phyloP scores from a whole-genome alignment of 805 yeast species.

The Kuraishia piskuri region DNA sequence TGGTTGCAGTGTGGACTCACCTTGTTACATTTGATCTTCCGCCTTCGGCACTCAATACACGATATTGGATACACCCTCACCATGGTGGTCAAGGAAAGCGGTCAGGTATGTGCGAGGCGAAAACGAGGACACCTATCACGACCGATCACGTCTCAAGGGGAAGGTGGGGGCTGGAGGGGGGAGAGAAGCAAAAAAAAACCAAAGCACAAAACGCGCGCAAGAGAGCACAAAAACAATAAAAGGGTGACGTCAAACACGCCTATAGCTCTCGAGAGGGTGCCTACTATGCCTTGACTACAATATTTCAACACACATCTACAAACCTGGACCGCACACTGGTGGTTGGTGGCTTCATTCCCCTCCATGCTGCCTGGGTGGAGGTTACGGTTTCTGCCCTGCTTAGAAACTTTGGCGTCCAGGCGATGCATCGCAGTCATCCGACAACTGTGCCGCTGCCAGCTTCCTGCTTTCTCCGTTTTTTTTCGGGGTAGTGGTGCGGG shows the following conservation, averaged over 20 bases:
- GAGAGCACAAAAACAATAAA: too few relatives aligned
- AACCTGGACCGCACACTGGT: not conserved
- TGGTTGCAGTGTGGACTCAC: conserved; percentile 5
- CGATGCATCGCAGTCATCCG: not conserved
- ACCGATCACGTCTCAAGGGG: not conserved
- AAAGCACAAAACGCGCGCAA: not conserved
- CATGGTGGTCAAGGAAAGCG: not conserved
- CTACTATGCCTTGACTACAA: too few relatives aligned
- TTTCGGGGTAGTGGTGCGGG: not conserved
- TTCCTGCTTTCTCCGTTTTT: not conserved
- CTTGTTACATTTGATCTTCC: conserved; percentile 11
- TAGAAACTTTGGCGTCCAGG: not conserved
- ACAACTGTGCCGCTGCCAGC: not conserved
- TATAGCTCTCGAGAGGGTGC: too few relatives aligned
- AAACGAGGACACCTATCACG: not conserved
- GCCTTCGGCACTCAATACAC: conserved; percentile 11
- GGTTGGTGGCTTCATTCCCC: not conserved
- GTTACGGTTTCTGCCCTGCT: not conserved
- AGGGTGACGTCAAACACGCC: too few relatives aligned
- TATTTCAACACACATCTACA: too few relatives aligned
- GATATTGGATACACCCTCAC: conserved; percentile 5
- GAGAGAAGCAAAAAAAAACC: not conserved
- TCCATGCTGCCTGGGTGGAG: not conserved
- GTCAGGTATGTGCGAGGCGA: not conserved
- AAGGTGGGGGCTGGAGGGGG: too few relatives aligned